These are phyloP conservation scores for Tylopilus cervinicoccineus DNA, from an alignment of 768 basidiomycete genomes.

Conservation along the genomic window DNA sequence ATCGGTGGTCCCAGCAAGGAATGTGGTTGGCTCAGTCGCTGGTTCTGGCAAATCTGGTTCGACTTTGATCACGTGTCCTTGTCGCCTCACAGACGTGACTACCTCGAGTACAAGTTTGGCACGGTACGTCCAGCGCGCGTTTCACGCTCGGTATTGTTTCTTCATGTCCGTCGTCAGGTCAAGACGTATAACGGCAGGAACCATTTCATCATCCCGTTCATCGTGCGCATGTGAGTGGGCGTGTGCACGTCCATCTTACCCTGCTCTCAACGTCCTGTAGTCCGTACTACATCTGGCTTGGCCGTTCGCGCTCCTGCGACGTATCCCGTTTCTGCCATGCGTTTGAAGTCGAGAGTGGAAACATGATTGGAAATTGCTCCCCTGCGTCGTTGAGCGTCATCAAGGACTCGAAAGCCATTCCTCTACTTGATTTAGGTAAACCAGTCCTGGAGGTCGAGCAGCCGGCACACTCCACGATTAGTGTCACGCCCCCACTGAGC, in stretches of 20 bases:
- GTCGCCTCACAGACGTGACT: slow-evolving; percentile 58
- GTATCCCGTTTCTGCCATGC: slow-evolving; percentile 52
- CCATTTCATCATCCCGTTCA: slow-evolving; percentile 60
- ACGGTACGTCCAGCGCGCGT: slow-evolving; percentile 41
- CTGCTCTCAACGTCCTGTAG: slow-evolving; percentile 24
- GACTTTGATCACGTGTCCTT: slow-evolving; percentile 53
- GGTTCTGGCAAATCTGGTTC: slow-evolving; percentile 80
- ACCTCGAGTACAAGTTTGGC: slow-evolving; percentile 76
- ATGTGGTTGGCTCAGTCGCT: slow-evolving; percentile 61
- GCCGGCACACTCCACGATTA: slow-evolving; percentile 35
- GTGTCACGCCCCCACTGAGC: slow-evolving; percentile 51
- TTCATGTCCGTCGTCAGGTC: slow-evolving; percentile 29
- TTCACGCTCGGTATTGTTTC: not conserved
- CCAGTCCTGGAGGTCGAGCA: slow-evolving; percentile 27
- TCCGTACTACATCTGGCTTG: slow-evolving; percentile 75
- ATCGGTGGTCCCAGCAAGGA: slow-evolving; percentile 61
- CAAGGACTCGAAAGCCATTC: slow-evolving; percentile 35
- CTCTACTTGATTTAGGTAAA: slow-evolving; percentile 41
- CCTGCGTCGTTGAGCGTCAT: slow-evolving; percentile 33
- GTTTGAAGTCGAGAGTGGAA: slow-evolving; percentile 63
- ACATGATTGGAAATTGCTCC: slow-evolving; percentile 49
- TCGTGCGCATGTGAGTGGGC: slow-evolving; percentile 53
- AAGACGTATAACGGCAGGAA: slow-evolving; percentile 74
- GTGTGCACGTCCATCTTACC: not conserved
- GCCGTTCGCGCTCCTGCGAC: slow-evolving; percentile 59